A percentile compares a stretch with the other conserved stretches of the same genome.
These are phyloP conservation scores for Pichia sp. DNA, from an alignment of 1,139 yeast genomes.

Conservation along the genomic window DNA sequence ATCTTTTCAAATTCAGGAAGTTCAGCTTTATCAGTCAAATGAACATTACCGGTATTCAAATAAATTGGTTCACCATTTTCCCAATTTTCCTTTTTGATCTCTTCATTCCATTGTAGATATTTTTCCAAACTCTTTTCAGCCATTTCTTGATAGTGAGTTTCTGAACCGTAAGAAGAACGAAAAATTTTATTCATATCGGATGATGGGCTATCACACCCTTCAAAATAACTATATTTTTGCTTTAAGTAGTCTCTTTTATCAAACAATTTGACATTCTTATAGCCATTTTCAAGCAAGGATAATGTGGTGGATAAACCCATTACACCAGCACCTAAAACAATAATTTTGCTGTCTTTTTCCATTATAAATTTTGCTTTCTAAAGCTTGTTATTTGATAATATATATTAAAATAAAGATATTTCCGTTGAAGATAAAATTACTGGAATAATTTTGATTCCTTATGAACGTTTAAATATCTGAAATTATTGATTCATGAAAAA, in stretches of 20 bases:
- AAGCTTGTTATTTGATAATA: background rate
- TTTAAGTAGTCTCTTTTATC: constrained; percentile 32
- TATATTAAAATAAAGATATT: too few species aligned
- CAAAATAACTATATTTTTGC: constrained; percentile 26
- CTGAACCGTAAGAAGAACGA: constrained; percentile 36
- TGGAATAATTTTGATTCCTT: too few species aligned
- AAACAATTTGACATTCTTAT: constrained; percentile 29
- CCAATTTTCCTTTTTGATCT: constrained; percentile 17
- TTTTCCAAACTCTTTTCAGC: constrained; percentile 33
- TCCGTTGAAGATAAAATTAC: too few species aligned
- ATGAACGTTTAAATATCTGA: too few species aligned
- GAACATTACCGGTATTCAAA: constrained; percentile 25
- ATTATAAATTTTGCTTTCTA: background rate
- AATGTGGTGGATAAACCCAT: constrained; percentile 43
- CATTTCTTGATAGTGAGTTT: constrained; percentile 33
- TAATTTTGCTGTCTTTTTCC: constrained; percentile 28
- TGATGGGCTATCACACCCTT: constrained; percentile 38
- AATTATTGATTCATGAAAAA: too few species aligned
- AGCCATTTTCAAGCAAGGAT: constrained; percentile 29
- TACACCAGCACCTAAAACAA: constrained; percentile 42
- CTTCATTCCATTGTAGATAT: constrained; percentile 33
- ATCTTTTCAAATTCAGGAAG: constrained; percentile 22
- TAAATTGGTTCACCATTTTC: constrained; percentile 23
- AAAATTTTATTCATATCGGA: constrained; percentile 39
- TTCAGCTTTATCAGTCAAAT: constrained; percentile 22